Conservation (phyloP, 2,329 filamentous ascomycete genomes). For the Phyllosticta citribraziliensis region DNA sequence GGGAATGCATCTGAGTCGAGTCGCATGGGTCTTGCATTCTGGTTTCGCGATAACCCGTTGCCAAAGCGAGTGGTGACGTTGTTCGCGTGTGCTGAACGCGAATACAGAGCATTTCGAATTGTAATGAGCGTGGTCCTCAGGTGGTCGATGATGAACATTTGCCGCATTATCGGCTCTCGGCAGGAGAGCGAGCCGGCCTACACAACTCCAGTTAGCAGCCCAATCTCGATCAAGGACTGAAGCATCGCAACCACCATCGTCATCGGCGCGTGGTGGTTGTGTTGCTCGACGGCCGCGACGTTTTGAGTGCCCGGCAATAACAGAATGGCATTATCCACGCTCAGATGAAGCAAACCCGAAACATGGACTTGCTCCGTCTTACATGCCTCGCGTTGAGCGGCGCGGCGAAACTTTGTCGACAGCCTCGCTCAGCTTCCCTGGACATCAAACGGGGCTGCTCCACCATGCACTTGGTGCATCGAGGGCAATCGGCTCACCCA, state of each 20-base stretch:
- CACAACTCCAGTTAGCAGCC: no score
- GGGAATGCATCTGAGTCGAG: neutral
- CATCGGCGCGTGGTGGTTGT: neutral
- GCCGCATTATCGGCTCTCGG: no score
- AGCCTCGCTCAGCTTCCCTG: neutral
- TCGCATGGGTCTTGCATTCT: neutral
- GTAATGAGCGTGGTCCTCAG: neutral
- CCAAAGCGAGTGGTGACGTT: neutral
- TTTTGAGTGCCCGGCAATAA: neutral
- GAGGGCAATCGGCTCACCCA: neutral
- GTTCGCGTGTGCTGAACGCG: neutral
- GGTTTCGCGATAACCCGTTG: neutral
- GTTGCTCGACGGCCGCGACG: neutral
- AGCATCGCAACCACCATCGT: neutral
- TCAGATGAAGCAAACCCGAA: conserved; percentile 6
- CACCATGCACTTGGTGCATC: neutral
- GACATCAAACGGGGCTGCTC: neutral
- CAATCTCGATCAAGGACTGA: neutral
- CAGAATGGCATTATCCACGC: neutral
- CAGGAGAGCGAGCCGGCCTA: neutral
- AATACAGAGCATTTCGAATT: neutral
- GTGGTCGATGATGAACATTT: neutral
- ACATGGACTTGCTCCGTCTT: conserved; percentile 7
- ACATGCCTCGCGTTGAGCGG: neutral
- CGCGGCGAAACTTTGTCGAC: neutral